Evolutionary conservation across 768 basidiomycete genomes (phyloP).

Genomic region (Naematelia aurantialba): DNA sequence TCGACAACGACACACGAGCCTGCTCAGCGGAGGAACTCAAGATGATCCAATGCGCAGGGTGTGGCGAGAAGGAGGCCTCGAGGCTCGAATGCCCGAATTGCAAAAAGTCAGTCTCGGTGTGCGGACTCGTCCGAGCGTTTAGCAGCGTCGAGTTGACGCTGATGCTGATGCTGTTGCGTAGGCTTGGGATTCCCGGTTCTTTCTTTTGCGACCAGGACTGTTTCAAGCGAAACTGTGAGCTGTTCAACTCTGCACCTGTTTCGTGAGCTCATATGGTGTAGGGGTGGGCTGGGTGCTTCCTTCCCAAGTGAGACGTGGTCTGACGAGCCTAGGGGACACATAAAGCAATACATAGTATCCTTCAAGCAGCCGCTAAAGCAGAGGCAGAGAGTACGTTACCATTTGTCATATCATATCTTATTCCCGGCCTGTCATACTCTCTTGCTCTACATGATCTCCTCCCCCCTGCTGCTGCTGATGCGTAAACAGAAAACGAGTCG

Average conservation of each 20-base stretch:
- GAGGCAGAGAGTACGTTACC: slow-evolving; percentile 40
- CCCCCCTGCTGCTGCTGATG: background rate
- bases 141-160: background rate
- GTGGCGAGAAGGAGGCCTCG: slow-evolving; percentile 74
- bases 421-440: no score
- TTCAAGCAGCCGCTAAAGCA: slow-evolving; percentile 47
- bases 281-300: background rate
- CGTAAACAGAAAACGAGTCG: slow-evolving; percentile 64
- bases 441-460: background rate
- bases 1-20: background rate
- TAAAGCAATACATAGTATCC: slow-evolving; percentile 47
- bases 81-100: slow-evolving; percentile 90
- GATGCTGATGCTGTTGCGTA: slow-evolving; percentile 15
- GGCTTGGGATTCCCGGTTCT: slow-evolving; percentile 51
- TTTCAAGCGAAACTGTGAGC: slow-evolving; percentile 89
- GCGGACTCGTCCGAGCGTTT: background rate
- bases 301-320: background rate
- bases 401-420: background rate
- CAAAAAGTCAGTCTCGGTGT: slow-evolving; percentile 66
- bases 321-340: slow-evolving; percentile 28
- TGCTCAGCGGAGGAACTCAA: background rate
- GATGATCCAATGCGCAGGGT: slow-evolving; percentile 47
- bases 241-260: background rate
- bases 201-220: slow-evolving; percentile 90
- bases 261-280: slow-evolving; percentile 2